Conservation (phyloP, 2,329 filamentous ascomycete genomes). For the Aspergillus ochraceoroseus region DNA sequence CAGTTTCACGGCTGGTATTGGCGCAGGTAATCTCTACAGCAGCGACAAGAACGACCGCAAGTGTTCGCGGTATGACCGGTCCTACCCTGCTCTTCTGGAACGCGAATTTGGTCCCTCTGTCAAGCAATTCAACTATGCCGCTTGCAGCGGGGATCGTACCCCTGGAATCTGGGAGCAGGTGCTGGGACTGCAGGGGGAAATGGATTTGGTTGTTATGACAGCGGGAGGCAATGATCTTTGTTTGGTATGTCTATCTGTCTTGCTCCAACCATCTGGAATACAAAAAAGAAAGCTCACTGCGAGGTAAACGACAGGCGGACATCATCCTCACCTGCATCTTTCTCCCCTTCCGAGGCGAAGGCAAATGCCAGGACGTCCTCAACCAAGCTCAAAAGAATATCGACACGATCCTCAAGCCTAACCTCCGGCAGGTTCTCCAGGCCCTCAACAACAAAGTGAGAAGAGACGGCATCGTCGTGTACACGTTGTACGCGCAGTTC, state of each 20-base stretch:
- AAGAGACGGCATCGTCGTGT: constrained; percentile 5
- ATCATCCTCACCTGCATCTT: constrained; percentile 23
- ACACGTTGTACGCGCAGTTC: constrained; percentile 9
- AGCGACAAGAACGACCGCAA: constrained; percentile 29
- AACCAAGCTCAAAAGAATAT: constrained; percentile 4
- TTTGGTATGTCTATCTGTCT: constrained; percentile 19
- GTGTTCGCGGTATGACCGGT: constrained; percentile 15
- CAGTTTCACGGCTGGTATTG: constrained; percentile 40
- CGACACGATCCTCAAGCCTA: constrained; percentile 1
- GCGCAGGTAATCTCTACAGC: constrained; percentile 21
- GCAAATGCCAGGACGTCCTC: constrained; percentile 11
- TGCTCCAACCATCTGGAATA: background rate
- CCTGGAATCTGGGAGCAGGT: constrained; percentile 12
- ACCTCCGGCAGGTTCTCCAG: constrained; percentile 1
- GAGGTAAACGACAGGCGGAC: background rate
- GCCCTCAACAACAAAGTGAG: constrained; percentile 6
- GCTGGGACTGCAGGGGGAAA: constrained; percentile 25
- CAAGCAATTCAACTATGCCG: constrained; percentile 7
- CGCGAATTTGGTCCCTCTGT: background rate
- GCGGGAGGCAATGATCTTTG: constrained; percentile 41
- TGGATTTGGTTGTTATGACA: constrained; percentile 38
- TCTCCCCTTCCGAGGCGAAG: constrained; percentile 12
- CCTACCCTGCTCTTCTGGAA: constrained; percentile 6
- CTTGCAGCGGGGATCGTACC: constrained; percentile 10
- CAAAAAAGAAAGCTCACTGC: background rate